Evolutionary conservation across 2,329 filamentous ascomycete species (phyloP).

Genomic region (Cordyceps javanica): DNA sequence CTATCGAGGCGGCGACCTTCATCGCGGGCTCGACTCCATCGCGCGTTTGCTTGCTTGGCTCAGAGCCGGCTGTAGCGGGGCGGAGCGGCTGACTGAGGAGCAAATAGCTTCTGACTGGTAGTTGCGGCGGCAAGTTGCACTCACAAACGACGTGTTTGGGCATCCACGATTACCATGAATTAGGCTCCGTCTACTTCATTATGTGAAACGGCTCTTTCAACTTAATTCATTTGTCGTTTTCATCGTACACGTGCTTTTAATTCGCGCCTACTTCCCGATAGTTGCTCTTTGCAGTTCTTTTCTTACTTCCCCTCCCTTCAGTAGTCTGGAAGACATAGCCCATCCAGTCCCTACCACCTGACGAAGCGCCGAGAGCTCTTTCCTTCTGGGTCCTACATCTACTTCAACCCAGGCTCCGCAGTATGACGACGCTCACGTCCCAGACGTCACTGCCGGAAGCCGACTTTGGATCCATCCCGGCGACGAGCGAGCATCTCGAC

Average conservation of each 20-base stretch:
- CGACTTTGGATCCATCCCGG: constrained; percentile 16
- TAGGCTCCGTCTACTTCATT: neutral
- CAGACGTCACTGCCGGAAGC: neutral
- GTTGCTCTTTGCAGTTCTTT: neutral
- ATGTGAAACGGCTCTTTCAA: neutral
- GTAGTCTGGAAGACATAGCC: neutral
- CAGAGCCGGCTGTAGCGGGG: neutral
- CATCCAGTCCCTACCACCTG: neutral
- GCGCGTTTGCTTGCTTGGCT: neutral
- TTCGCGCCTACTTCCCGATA: neutral
- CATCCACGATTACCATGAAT: neutral
- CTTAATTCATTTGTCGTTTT: neutral
- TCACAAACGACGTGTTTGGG: neutral
- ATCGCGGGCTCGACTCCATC: no score
- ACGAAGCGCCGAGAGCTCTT: neutral
- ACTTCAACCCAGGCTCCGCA: neutral
- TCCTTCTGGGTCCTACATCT: neutral
- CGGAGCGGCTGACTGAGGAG: neutral
- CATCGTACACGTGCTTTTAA: neutral
- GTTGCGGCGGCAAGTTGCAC: neutral
- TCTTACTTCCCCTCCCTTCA: neutral
- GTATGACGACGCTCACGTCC: neutral
- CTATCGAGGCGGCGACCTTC: no score
- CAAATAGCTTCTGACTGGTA: neutral
- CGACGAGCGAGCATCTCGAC: constrained; percentile 17